phyloP scores from a whole-genome alignment of 345 rosid genomes.

The Rhodamnia argentea region DNA sequence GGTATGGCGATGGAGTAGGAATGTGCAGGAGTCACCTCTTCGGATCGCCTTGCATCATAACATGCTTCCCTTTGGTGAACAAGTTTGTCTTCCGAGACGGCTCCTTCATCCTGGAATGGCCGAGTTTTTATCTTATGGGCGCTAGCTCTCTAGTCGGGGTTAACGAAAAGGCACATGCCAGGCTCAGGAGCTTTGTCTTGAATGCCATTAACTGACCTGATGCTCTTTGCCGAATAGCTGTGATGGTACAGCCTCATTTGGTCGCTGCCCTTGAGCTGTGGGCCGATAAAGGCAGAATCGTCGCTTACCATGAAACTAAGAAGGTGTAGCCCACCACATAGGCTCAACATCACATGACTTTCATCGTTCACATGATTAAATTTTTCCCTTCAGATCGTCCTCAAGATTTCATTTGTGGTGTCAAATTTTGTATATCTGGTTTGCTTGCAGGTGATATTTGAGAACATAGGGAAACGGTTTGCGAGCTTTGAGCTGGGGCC shows the following conservation, averaged over 20 bases:
- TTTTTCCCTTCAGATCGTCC: neutral
- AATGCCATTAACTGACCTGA: conserved; percentile 16
- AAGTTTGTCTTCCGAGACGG: conserved; percentile 12
- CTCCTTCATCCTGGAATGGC: conserved; percentile 15
- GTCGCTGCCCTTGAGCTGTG: conserved; percentile 19
- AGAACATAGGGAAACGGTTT: conserved; percentile 24
- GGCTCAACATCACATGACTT: too few relatives aligned
- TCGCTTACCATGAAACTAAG: conserved; percentile 5
- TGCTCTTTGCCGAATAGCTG: conserved; percentile 18
- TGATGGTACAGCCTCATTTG: conserved; percentile 9
- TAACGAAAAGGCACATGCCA: conserved; percentile 17
- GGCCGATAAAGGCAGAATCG: conserved; percentile 13
- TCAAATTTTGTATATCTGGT: neutral
- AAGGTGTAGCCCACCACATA: neutral
- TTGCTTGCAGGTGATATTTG: conserved; percentile 14
- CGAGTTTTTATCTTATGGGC: conserved; percentile 12
- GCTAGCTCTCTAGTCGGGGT: conserved; percentile 3
- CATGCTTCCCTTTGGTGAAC: conserved; percentile 17
- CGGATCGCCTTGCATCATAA: conserved; percentile 22
- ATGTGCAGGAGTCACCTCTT: conserved; percentile 19
- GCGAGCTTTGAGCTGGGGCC: conserved; percentile 28
- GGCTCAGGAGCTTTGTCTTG: conserved; percentile 11
- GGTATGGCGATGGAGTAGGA: conserved; percentile 35
- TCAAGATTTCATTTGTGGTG: neutral
- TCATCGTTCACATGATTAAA: neutral